Conservation (phyloP, 352 stramenopile species). For the Globisporangium cylindrosporum region DNA sequence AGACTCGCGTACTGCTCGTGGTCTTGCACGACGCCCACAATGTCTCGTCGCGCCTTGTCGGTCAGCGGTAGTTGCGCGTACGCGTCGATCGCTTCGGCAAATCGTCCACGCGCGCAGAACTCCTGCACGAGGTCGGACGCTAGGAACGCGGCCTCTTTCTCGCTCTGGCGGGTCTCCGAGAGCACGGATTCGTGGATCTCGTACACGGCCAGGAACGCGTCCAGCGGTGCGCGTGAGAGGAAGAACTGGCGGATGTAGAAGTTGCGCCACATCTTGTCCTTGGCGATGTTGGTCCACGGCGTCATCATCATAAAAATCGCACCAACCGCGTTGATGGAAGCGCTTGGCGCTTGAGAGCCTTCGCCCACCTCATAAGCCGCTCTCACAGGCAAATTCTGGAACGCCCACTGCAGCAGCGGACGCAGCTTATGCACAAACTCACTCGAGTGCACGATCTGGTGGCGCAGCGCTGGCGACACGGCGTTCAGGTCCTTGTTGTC, state of each 20-base stretch:
- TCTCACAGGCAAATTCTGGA: slow-evolving; percentile 18
- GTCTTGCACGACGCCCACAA: slow-evolving; percentile 38
- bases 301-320: slow-evolving; percentile 39
- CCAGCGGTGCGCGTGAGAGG: slow-evolving; percentile 39
- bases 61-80: slow-evolving; percentile 42
- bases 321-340: slow-evolving; percentile 10
- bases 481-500: slow-evolving; percentile 21
- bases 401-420: slow-evolving; percentile 38
- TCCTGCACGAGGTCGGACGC: slow-evolving; percentile 39
- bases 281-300: slow-evolving; percentile 52
- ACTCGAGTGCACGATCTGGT: slow-evolving; percentile 31
- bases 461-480: slow-evolving; percentile 20
- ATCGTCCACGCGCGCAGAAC: slow-evolving; percentile 52
- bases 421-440: slow-evolving; percentile 28
- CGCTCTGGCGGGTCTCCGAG: not conserved
- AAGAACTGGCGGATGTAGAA: slow-evolving; percentile 71
- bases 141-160: slow-evolving; percentile 27
- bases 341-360: not conserved
- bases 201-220: slow-evolving; percentile 36
- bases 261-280: slow-evolving; percentile 40
- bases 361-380: not conserved
- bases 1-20: slow-evolving; percentile 57
- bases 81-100: slow-evolving; percentile 46
- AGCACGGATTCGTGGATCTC: slow-evolving; percentile 18
- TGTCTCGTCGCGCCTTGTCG: slow-evolving; percentile 24